Conservation (phyloP, 2,329 filamentous ascomycete species). For the Lachnellula occidentalis region DNA sequence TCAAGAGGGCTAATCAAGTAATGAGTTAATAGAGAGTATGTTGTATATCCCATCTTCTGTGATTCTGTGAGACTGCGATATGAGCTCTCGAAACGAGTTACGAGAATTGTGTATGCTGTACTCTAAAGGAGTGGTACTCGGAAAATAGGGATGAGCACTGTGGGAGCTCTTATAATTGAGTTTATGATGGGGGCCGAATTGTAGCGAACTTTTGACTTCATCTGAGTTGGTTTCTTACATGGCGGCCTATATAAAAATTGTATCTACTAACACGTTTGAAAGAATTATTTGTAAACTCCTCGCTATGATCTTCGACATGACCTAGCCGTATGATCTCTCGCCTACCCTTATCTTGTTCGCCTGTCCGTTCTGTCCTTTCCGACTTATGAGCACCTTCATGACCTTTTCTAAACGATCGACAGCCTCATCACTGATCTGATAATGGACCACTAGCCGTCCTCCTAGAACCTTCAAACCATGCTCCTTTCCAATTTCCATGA, state of each 20-base stretch:
- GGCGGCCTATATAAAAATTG: no score
- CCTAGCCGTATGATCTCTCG: constrained; percentile 27
- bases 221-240: no score
- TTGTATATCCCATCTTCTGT: no score
- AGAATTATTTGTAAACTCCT: neutral
- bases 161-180: neutral
- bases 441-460: constrained; percentile 62
- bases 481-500: constrained; percentile 49
- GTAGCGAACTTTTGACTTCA: no score
- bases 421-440: constrained; percentile 60
- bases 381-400: constrained; percentile 34
- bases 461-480: constrained; percentile 52
- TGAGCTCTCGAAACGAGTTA: no score
- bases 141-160: no score
- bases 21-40: no score
- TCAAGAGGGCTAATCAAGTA: no score
- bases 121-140: no score
- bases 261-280: neutral
- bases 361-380: constrained; percentile 9
- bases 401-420: constrained; percentile 43
- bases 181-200: neutral
- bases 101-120: no score
- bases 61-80: no score
- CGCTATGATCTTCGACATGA: neutral
- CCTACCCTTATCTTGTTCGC: constrained; percentile 19